Percentiles rank a stretch among this genome's conserved stretches.
Evolutionary conservation across 169 alveolate genomes (phyloP).

Genomic region (Cryptosporidium tyzzeri): DNA sequence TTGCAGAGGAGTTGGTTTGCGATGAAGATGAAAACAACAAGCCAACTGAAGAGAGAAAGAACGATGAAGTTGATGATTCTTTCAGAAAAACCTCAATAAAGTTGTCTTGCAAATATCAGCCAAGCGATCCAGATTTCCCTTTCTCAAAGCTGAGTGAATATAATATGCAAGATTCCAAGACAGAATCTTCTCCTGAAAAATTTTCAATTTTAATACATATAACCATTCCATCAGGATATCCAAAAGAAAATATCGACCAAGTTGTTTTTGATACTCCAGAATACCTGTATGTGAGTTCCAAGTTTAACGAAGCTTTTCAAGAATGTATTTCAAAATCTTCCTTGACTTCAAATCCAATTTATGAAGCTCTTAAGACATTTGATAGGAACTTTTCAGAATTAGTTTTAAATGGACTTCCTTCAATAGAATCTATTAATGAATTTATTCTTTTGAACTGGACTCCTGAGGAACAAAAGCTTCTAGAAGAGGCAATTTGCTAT

Average conservation of each 20-base stretch:
- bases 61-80: neutral
- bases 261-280: constrained; percentile 35
- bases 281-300: neutral
- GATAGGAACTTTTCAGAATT: constrained; percentile 13
- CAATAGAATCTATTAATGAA: constrained; percentile 11
- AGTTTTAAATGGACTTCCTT: constrained; percentile 16
- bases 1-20: neutral
- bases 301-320: constrained; percentile 7
- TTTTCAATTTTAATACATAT: neutral
- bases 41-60: neutral
- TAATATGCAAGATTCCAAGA: neutral
- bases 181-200: constrained; percentile 6
- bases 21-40: neutral
- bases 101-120: constrained; percentile 11
- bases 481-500: constrained; percentile 69
- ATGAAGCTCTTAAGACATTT: constrained; percentile 45
- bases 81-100: neutral
- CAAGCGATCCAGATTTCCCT: constrained; percentile 71
- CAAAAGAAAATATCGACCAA: constrained; percentile 23
- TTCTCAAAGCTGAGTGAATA: constrained; percentile 18
- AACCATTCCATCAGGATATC: constrained; percentile 54
- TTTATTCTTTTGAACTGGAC: constrained; percentile 31
- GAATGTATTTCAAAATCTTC: neutral
- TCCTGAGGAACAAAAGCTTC: constrained; percentile 39
- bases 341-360: constrained; percentile 27